Evolutionary conservation across 257 asterid species (phyloP).

Genomic region (Solanum microdontum): DNA sequence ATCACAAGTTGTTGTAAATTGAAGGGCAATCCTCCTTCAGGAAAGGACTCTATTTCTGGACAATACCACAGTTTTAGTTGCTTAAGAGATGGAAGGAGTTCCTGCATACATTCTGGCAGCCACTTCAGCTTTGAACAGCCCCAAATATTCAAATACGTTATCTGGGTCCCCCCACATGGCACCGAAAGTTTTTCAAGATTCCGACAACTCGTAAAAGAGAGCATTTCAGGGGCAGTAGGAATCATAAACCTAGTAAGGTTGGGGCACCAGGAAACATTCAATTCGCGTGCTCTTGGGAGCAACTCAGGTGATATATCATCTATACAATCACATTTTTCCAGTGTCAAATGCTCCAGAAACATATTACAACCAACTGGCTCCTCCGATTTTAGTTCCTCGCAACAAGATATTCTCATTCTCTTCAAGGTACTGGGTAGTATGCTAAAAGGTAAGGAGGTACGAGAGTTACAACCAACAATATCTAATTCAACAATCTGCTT

Average conservation of each 20-base stretch:
- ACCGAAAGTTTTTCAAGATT: background rate
- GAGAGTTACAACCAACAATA: background rate
- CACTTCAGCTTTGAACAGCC: background rate
- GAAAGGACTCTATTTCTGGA: background rate
- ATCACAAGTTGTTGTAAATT: too few relatives aligned
- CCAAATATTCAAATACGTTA: rapidly evolving
- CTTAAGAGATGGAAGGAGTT: background rate
- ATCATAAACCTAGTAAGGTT: background rate
- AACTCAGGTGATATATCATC: background rate
- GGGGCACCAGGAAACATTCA: rapidly evolving
- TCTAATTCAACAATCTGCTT: rapidly evolving
- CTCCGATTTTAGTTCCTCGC: background rate
- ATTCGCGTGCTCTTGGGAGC: background rate
- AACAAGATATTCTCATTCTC: rapidly evolving
- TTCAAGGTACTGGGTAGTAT: background rate
- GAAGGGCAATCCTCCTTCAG: too few relatives aligned
- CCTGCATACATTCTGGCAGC: background rate
- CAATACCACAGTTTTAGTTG: rapidly evolving
- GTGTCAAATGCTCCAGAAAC: rapidly evolving
- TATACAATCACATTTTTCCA: background rate
- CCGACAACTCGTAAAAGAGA: rapidly evolving
- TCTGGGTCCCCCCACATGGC: background rate
- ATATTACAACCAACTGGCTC: background rate
- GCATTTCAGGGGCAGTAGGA: background rate
- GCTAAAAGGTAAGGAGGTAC: background rate